Conservation (phyloP, 306 rosid genomes). For the Quercus parvula region DNA sequence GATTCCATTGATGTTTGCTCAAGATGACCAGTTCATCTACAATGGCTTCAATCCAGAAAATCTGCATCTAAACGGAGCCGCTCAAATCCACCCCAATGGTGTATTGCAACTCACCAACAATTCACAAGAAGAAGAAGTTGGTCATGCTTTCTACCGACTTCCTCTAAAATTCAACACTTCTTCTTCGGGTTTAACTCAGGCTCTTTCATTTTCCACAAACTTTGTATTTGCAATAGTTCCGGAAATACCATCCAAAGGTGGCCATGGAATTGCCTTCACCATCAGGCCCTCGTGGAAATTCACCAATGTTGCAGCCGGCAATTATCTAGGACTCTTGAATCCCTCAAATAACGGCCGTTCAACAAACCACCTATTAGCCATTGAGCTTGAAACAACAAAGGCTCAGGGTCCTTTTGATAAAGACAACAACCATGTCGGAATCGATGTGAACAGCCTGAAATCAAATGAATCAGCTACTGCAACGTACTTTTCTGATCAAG, state of each 20-base stretch:
- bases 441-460: constrained; percentile 18
- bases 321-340: background rate
- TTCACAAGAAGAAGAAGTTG: accelerated
- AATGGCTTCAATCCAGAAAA: too few relatives aligned
- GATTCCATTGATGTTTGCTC: too few relatives aligned
- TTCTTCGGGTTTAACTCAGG: too few relatives aligned
- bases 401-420: background rate
- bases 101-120: too few relatives aligned
- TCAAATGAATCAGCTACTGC: constrained; percentile 6
- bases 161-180: background rate
- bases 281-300: constrained; percentile 21
- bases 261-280: constrained; percentile 27
- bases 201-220: background rate
- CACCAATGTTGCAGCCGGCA: background rate
- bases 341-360: accelerated
- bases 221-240: background rate
- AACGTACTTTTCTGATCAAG: background rate
- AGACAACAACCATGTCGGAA: constrained; percentile 20
- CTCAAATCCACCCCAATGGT: too few relatives aligned
- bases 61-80: too few relatives aligned
- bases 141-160: too few relatives aligned
- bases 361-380: constrained; percentile 30
- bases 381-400: constrained; percentile 11
- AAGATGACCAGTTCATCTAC: too few relatives aligned
- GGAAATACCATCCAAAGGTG: background rate